Evolutionary conservation across 345 rosid genomes (phyloP), one percentile per base, ranked within the genome.

Genomic region (Eucalyptus paniculata): DNA sequence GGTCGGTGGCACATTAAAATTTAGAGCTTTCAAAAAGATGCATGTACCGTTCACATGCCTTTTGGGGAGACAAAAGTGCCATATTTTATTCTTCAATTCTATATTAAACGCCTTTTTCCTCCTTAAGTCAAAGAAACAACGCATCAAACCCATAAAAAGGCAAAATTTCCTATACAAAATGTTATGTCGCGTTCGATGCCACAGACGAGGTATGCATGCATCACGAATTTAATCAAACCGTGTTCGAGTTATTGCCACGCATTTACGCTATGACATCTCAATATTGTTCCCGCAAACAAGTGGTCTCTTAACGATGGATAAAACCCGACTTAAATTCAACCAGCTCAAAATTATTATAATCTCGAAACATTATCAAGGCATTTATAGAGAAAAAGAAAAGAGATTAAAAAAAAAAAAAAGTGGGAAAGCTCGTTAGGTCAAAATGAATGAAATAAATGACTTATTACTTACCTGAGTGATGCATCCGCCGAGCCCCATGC

Each of bases 401-500:
- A 53, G 56, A 53, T 18, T 51, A n/a, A n/a, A 56, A 32, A 34
- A 69, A 54, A 45, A 53, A 56, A 56, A 69, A 34, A 10, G 21
- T 15, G 44, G 81, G 81, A 77, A 40, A 37, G 16, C 83, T 77
- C 28, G 2, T 37, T 19, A 72, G 83, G 83, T 72, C 45, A 21
- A 19, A 37, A 19, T 37, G 83, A 37, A 77, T 40, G 47, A 32
- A 23, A 37, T 56, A 82, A 42, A 77, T 40, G 16, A 77, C 3
- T 40, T 37, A 2, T 24, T 18, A 34, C 40, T 77, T 50, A 93
- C 96, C 94, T 95, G 97, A 6, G 93, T 47, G 62, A 96, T 94
- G 91, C 96, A 95, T 2, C 97, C 96, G 2, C 99, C 98, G 12
- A 96, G 95, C 23, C 96, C 97, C 94, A 96, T 95, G 69, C 97